phyloP scores from a whole-genome alignment of 208 protist genomes.

The Trypanosoma platydactyli region DNA sequence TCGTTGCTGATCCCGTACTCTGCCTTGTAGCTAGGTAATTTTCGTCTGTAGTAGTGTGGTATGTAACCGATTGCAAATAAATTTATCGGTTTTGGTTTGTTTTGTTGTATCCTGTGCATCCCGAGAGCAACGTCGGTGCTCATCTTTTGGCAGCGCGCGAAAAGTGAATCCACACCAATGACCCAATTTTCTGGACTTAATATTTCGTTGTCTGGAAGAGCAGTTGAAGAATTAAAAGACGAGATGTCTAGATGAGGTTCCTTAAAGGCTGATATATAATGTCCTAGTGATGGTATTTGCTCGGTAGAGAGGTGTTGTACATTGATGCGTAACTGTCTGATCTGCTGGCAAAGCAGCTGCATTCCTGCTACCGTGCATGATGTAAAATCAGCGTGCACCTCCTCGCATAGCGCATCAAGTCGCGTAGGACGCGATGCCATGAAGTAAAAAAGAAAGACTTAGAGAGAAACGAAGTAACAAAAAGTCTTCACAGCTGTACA shows the following conservation, averaged over 20 bases:
- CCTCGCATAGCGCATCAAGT: constrained; percentile 37
- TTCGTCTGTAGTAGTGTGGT: constrained; percentile 15
- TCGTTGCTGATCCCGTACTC: neutral
- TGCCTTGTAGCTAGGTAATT: neutral
- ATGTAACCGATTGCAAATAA: constrained; percentile 35
- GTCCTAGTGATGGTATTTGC: constrained; percentile 23
- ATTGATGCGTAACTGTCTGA: constrained; percentile 13
- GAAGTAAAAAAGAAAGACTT: constrained; percentile 10
- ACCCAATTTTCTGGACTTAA: constrained; percentile 12
- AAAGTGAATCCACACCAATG: constrained; percentile 27
- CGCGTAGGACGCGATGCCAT: constrained; percentile 12
- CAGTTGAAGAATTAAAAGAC: neutral
- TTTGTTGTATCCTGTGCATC: constrained; percentile 2
- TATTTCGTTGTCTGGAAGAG: neutral
- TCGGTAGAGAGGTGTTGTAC: constrained; percentile 9
- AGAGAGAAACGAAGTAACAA: constrained; percentile 2
- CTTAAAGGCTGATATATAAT: constrained; percentile 21
- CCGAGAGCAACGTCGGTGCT: constrained; percentile 9
- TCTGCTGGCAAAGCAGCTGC: constrained; percentile 22
- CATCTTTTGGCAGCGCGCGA: constrained; percentile 28
- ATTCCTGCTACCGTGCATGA: neutral
- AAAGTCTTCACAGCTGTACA: neutral
- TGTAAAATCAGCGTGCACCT: constrained; percentile 15
- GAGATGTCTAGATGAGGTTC: constrained; percentile 21
- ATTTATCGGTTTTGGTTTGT: constrained; percentile 9